Evolutionary conservation across 2,329 filamentous ascomycete species (phyloP).

Genomic region (Ceratocystis ficicola): DNA sequence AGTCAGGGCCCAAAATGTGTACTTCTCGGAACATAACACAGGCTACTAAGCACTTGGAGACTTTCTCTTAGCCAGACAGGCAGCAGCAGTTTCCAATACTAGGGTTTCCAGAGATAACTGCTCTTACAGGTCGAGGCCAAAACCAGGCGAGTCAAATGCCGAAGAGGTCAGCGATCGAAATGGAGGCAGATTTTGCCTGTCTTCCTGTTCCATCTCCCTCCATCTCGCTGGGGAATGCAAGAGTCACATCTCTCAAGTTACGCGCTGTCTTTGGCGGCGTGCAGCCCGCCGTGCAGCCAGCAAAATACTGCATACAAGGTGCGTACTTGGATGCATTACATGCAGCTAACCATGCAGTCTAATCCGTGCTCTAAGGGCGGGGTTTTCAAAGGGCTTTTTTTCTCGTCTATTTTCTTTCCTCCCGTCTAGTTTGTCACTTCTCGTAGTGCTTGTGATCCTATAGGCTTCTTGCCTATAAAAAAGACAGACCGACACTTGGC

Average conservation of each 20-base stretch:
- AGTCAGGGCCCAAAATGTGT: too few species aligned
- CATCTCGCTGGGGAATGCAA: background rate
- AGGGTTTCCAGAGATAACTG: too few species aligned
- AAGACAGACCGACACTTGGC: background rate
- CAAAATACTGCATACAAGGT: background rate
- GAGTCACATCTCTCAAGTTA: background rate
- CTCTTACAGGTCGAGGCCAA: too few species aligned
- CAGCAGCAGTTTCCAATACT: too few species aligned
- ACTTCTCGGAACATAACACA: too few species aligned
- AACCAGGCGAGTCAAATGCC: too few species aligned
- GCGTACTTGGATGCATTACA: background rate
- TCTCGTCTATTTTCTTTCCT: background rate
- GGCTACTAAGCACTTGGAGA: too few species aligned
- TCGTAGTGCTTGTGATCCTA: background rate
- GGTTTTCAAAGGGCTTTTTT: background rate
- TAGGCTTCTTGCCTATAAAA: background rate
- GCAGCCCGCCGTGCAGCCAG: constrained; percentile 5
- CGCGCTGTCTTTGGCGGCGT: constrained; percentile 6
- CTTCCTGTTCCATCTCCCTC: too few species aligned
- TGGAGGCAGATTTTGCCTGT: too few species aligned
- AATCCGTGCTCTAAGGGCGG: background rate
- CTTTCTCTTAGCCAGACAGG: too few species aligned
- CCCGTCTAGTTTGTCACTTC: background rate
- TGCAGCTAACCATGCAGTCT: background rate
- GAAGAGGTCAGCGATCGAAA: too few species aligned